phyloP scores from a whole-genome alignment of 306 rosid species.

The Potentilla sterilis region DNA sequence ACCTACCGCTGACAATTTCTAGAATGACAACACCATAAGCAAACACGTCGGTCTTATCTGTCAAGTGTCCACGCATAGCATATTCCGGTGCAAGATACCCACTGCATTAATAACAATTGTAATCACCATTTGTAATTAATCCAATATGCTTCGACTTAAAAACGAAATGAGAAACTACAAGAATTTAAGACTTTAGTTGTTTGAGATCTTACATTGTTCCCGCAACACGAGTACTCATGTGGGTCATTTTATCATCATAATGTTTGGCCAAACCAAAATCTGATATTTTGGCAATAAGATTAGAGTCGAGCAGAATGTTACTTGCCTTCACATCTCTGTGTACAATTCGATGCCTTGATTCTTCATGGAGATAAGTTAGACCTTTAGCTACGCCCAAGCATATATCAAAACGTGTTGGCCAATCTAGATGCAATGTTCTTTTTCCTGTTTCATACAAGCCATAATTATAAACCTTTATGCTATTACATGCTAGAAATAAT shows the following conservation, averaged over 20 bases:
- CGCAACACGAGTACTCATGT: constrained; percentile 76
- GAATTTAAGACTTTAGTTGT: background rate
- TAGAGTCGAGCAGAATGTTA: constrained; percentile 63
- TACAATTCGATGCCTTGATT: constrained; percentile 67
- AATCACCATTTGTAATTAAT: background rate
- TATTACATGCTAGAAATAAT: background rate
- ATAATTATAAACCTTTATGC: background rate
- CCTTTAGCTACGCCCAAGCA: constrained; percentile 47
- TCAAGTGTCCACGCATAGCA: constrained; percentile 86
- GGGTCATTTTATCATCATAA: constrained; percentile 72
- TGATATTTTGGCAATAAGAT: constrained; percentile 70
- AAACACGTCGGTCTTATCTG: constrained; percentile 81
- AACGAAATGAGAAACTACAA: constrained; percentile 4
- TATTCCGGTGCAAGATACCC: constrained; percentile 92
- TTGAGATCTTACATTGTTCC: constrained; percentile 64
- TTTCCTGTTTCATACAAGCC: constrained; percentile 18
- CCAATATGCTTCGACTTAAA: background rate
- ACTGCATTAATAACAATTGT: constrained; percentile 33
- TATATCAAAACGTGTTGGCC: constrained; percentile 19
- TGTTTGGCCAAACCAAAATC: constrained; percentile 80
- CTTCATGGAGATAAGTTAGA: constrained; percentile 71
- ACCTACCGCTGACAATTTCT: constrained; percentile 75
- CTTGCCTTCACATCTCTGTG: constrained; percentile 88
- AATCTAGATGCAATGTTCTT: constrained; percentile 15
- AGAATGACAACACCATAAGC: constrained; percentile 84